phyloP scores from a whole-genome alignment of 768 basidiomycete genomes.

The Trametes gibbosa region DNA sequence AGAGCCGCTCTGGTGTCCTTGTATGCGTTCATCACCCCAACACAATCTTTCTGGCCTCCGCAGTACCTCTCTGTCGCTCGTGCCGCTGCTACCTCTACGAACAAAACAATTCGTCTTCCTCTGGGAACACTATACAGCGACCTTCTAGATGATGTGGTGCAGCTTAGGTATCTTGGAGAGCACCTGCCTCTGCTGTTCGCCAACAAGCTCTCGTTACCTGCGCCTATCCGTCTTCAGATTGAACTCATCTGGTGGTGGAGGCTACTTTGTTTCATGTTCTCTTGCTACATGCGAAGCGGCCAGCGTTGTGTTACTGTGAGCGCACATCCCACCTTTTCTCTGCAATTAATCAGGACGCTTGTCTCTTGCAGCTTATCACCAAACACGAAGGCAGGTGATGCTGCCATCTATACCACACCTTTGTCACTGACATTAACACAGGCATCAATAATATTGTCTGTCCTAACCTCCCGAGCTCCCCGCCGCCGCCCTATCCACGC shows the following conservation, averaged over 20 bases:
- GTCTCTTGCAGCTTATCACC: background rate
- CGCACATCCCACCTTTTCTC: background rate
- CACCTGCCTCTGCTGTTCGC: conserved; percentile 14
- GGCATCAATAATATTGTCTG: background rate
- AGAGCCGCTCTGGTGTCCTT: conserved; percentile 7
- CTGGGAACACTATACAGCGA: conserved; percentile 6
- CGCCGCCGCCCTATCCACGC: conserved; percentile 3
- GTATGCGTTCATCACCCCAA: conserved; percentile 16
- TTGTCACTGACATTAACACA: background rate
- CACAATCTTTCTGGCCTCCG: conserved; percentile 20
- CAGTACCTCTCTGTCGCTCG: conserved; percentile 10
- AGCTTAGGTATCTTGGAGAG: conserved; percentile 5
- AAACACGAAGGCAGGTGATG: background rate
- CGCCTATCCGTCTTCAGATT: conserved; percentile 1
- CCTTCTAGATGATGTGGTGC: conserved; percentile 8
- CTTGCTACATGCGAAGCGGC: background rate
- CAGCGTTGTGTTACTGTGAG: background rate
- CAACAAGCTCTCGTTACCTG: background rate
- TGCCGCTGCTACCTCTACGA: background rate
- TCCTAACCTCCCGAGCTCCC: background rate
- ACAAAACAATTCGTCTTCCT: background rate
- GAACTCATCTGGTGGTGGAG: conserved; percentile 11
- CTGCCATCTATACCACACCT: no score
- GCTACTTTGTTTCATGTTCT: background rate
- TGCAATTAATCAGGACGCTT: background rate